Conservation (phyloP, 2,329 filamentous ascomycete species). For the Cytospora chrysosperma region DNA sequence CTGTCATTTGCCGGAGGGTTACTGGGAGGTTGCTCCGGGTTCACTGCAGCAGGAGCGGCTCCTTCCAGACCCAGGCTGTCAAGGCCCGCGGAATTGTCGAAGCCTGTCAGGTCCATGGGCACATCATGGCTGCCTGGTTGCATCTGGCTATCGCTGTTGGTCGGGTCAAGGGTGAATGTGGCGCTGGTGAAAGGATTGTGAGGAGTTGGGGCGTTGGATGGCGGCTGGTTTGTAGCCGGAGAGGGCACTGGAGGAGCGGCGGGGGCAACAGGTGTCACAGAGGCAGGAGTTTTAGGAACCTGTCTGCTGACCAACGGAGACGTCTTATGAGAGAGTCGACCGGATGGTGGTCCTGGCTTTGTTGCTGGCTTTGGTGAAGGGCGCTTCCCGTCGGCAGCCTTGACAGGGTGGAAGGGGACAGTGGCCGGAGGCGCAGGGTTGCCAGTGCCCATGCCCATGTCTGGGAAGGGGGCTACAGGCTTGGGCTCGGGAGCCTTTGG, state of each 20-base stretch:
- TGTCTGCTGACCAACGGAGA: constrained; percentile 21
- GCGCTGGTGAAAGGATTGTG: constrained; percentile 23
- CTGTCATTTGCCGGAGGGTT: constrained; percentile 28
- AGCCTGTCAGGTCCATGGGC: constrained; percentile 15
- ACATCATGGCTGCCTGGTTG: constrained; percentile 4
- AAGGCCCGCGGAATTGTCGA: constrained; percentile 13
- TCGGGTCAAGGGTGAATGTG: constrained; percentile 21
- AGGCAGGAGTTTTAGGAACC: constrained; percentile 18
- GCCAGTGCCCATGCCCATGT: constrained; percentile 19
- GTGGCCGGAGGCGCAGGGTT: constrained; percentile 1
- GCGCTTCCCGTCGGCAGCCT: constrained; percentile 17
- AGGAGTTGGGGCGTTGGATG: not conserved
- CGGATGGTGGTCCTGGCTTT: constrained; percentile 19
- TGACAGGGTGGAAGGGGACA: constrained; percentile 17
- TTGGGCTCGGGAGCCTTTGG: constrained; percentile 16
- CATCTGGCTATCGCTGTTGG: constrained; percentile 7
- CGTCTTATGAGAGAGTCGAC: constrained; percentile 18
- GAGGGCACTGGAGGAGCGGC: constrained; percentile 8
- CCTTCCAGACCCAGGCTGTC: constrained; percentile 9
- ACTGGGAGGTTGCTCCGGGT: constrained; percentile 31
- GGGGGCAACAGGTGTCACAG: constrained; percentile 9
- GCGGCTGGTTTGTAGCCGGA: constrained; percentile 1
- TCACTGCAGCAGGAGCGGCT: constrained; percentile 9
- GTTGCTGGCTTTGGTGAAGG: constrained; percentile 17
- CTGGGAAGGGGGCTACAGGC: constrained; percentile 23